Percentiles rank a stretch among this genome's conserved stretches.
Evolutionary conservation across 140 eudicot species (phyloP).

Genomic region (Senecio squalidus): DNA sequence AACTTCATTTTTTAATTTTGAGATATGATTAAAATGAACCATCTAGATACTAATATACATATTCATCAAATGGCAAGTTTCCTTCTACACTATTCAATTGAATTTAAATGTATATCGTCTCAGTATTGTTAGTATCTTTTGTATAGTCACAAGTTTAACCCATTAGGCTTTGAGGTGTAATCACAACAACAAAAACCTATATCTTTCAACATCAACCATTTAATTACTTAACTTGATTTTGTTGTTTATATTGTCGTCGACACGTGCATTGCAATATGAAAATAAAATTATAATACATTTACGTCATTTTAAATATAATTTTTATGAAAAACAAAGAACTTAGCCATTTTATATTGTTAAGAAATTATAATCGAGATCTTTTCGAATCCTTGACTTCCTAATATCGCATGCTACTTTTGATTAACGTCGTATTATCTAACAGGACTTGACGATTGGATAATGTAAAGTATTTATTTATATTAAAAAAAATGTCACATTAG

Average conservation of each 20-base stretch:
- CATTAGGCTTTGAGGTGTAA: too few species aligned
- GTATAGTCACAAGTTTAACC: too few species aligned
- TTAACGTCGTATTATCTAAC: neutral
- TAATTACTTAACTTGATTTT: constrained; percentile 7
- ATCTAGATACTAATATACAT: too few species aligned
- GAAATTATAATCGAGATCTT: constrained; percentile 12
- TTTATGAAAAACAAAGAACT: neutral
- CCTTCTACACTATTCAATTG: too few species aligned
- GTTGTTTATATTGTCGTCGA: neutral
- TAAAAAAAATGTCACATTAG: neutral
- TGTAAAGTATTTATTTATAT: neutral
- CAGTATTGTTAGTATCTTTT: too few species aligned
- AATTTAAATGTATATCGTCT: too few species aligned
- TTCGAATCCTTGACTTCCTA: constrained; percentile 24
- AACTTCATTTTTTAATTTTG: too few species aligned
- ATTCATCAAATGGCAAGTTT: too few species aligned
- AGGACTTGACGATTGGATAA: neutral
- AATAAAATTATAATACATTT: constrained; percentile 1
- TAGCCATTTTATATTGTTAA: constrained; percentile 5
- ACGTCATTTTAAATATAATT: neutral
- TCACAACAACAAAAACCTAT: constrained; percentile 1
- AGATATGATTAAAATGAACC: too few species aligned
- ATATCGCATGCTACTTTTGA: neutral
- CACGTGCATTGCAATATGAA: constrained; percentile 13
- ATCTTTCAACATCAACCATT: neutral